Evolutionary conservation across 768 basidiomycete genomes (phyloP).

Genomic region (Hericium erinaceus): DNA sequence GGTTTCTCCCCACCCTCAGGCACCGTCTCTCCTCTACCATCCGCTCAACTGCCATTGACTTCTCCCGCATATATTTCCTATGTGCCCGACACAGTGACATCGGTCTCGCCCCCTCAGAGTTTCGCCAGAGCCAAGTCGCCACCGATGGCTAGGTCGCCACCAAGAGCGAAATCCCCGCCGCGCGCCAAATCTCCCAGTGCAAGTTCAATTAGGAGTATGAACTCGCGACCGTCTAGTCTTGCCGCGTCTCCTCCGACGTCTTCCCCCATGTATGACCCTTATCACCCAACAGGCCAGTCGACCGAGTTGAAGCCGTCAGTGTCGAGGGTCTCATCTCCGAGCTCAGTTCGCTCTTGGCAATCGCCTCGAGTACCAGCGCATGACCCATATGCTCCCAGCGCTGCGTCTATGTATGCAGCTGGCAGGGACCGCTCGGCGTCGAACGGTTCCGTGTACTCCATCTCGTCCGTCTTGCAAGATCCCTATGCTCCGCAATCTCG

Average conservation of each 20-base stretch:
- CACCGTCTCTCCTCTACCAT: neutral
- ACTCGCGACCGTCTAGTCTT: neutral
- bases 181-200: neutral
- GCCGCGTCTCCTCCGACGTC: neutral
- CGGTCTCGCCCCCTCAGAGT: neutral
- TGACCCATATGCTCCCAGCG: constrained; percentile 16
- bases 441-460: constrained; percentile 34
- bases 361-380: constrained; percentile 4
- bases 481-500: constrained; percentile 29
- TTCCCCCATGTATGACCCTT: constrained; percentile 11
- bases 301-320: constrained; percentile 1
- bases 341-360: constrained; percentile 9
- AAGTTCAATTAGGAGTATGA: neutral
- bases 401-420: neutral
- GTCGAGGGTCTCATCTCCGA: constrained; percentile 16
- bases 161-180: neutral
- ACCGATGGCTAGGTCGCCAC: neutral
- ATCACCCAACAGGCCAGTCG: constrained; percentile 17
- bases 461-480: constrained; percentile 19
- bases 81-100: neutral
- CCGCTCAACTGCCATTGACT: neutral
- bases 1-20: neutral
- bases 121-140: neutral
- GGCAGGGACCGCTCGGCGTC: constrained; percentile 30
- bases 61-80: neutral